phyloP scores from a whole-genome alignment of 768 basidiomycete species.

The Crucibulum laeve region DNA sequence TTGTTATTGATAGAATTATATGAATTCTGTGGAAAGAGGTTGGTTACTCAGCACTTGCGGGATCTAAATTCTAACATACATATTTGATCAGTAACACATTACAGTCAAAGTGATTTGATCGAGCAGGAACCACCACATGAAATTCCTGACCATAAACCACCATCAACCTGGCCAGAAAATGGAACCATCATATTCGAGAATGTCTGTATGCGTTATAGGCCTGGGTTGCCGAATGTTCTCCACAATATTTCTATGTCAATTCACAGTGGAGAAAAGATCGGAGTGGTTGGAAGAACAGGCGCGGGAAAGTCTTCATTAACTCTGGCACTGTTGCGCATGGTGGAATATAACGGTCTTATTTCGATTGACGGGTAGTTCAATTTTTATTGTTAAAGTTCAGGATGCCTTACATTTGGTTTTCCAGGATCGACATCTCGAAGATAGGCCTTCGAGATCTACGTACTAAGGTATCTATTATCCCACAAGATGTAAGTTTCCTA shows the following conservation, averaged over 20 bases:
- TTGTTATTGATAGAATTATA: slow-evolving; percentile 49
- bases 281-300: slow-evolving; percentile 64
- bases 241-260: slow-evolving; percentile 60
- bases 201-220: slow-evolving; percentile 58
- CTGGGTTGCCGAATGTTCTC: slow-evolving; percentile 69
- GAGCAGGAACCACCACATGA: slow-evolving; percentile 66
- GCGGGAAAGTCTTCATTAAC: slow-evolving; percentile 63
- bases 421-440: slow-evolving; percentile 58
- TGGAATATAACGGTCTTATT: slow-evolving; percentile 65
- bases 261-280: slow-evolving; percentile 68
- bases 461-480: slow-evolving; percentile 58
- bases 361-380: slow-evolving; percentile 51
- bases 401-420: slow-evolving; percentile 9
- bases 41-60: slow-evolving; percentile 5
- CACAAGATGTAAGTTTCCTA: slow-evolving; percentile 52
- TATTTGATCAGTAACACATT: slow-evolving; percentile 42
- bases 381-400: background rate
- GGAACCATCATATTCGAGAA: slow-evolving; percentile 63
- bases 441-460: slow-evolving; percentile 65
- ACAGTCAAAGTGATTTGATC: slow-evolving; percentile 44
- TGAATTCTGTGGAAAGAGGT: slow-evolving; percentile 64
- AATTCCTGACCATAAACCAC: slow-evolving; percentile 49
- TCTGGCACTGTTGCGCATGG: slow-evolving; percentile 62
- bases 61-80: background rate
- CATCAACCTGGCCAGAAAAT: slow-evolving; percentile 55